phyloP scores from a whole-genome alignment of 768 basidiomycete species.

The Termitomyces sp. region DNA sequence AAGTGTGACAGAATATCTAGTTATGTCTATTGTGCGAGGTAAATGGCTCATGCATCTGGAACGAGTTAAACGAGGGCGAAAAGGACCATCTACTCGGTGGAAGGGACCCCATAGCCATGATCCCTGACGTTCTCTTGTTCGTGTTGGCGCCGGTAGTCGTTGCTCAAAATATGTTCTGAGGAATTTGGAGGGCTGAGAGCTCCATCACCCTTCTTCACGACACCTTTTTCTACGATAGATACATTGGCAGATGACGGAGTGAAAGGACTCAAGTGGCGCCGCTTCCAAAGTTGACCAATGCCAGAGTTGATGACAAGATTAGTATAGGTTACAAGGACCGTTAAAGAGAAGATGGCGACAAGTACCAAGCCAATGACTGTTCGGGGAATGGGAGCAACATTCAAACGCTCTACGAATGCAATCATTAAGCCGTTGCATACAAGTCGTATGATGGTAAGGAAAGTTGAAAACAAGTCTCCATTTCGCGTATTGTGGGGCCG shows the following conservation, averaged over 20 bases:
- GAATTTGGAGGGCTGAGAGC: slow-evolving; percentile 7
- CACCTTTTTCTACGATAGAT: slow-evolving; percentile 38
- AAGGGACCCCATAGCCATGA: slow-evolving; percentile 32
- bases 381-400: slow-evolving; percentile 69
- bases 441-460: slow-evolving; percentile 62
- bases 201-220: slow-evolving; percentile 29
- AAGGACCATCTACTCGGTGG: slow-evolving; percentile 34
- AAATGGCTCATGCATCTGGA: slow-evolving; percentile 9
- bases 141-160: slow-evolving; percentile 26
- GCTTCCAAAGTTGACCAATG: slow-evolving; percentile 23
- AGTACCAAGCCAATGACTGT: slow-evolving; percentile 75
- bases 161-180: slow-evolving; percentile 18
- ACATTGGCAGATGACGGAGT: slow-evolving; percentile 19
- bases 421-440: slow-evolving; percentile 68
- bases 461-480: slow-evolving; percentile 64
- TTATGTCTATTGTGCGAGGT: slow-evolving; percentile 3
- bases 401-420: slow-evolving; percentile 64
- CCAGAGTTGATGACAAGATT: slow-evolving; percentile 54
- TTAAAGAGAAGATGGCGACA: slow-evolving; percentile 65
- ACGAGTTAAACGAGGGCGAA: slow-evolving; percentile 15
- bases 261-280: slow-evolving; percentile 5
- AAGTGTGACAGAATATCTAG: slow-evolving; percentile 2
- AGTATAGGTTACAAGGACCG: slow-evolving; percentile 62
- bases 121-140: slow-evolving; percentile 25
- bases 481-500: slow-evolving; percentile 65